Evolutionary conservation across 768 basidiomycete species (phyloP), one percentile per base, ranked within the genome.

Genomic region (Suillus variegatus): DNA sequence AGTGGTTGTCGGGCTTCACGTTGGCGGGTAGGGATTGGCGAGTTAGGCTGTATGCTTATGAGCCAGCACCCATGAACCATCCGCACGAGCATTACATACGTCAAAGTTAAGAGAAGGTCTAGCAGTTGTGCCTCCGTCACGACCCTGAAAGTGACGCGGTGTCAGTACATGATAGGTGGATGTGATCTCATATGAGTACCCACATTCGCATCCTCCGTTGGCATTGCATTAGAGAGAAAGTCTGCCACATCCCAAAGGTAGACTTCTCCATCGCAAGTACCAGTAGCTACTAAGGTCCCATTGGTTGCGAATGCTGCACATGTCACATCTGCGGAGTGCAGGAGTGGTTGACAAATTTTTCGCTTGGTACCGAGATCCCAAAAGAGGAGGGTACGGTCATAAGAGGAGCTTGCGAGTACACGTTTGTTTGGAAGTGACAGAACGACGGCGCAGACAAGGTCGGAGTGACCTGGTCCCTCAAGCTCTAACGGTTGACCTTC

Each of bases 321-420:
- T 25, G 16, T 58, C 25, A 28, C 9, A 18, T 58, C 40, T 1
- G 40, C 57, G 40, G 57, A 28, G 40, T 43, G 67, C 18, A 6
- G 13, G 14, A 68, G 36, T 18, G 68, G 67, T 28, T n/a, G 46
- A 40, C 55, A 68, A 13, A 68, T 64, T 5, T 5, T 36, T 16
- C 16, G 61, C 12, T 68, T 47, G 20, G 65, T 57, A 1, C 1
- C 16, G 28, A 65, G 35, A 58, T 69, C 57, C 64, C 68, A 69
- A 16, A 69, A 20, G 13, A 58, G 40, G 35, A 69, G 38, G 32
- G 58, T 61, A 16, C 16, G 22, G 44, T 71, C 68, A 20, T n/a
- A 1, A 18, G 69, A 72, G 7, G 62, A 62, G 32, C 65, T 72
- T 28, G 65, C 67, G 44, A 72, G 61, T 13, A 60, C 13, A 8